Conservation (phyloP, 768 basidiomycete genomes). For the Psilocybe cubensis region DNA sequence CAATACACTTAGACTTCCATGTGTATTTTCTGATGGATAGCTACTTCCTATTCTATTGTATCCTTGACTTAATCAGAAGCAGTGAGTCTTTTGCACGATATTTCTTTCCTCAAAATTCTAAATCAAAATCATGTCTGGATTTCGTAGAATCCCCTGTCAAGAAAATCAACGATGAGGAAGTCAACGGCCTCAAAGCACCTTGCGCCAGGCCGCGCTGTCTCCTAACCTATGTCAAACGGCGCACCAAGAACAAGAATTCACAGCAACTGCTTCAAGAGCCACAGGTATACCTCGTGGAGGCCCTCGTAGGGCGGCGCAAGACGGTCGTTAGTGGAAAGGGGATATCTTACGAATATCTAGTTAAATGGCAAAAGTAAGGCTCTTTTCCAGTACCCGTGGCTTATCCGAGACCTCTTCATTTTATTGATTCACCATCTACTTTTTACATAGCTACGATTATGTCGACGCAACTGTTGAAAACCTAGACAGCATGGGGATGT, state of each 20-base stretch:
- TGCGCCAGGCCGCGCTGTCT: constrained; percentile 1
- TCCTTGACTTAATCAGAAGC: background rate
- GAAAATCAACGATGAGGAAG: background rate
- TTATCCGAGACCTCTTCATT: background rate
- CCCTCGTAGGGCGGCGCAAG: constrained; percentile 35
- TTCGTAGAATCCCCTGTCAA: background rate
- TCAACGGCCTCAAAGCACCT: background rate
- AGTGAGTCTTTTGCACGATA: background rate
- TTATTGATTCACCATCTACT: background rate
- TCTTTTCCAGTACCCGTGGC: background rate
- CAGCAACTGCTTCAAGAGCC: constrained; percentile 3
- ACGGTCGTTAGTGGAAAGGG: constrained; percentile 27
- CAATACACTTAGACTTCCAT: background rate
- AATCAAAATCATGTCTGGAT: background rate
- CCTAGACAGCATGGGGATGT: constrained; percentile 26
- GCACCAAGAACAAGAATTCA: constrained; percentile 2
- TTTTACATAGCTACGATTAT: constrained; percentile 32
- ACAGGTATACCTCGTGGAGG: constrained; percentile 31
- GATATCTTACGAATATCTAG: constrained; percentile 32
- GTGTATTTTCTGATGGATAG: background rate
- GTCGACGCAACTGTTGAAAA: constrained; percentile 40
- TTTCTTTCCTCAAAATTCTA: background rate
- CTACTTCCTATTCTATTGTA: background rate
- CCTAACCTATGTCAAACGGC: background rate
- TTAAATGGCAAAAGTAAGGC: constrained; percentile 44